These are phyloP conservation scores for Leccinum pachyderme DNA, from an alignment of 1,284 basidiomycete species.

Conservation along the genomic window DNA sequence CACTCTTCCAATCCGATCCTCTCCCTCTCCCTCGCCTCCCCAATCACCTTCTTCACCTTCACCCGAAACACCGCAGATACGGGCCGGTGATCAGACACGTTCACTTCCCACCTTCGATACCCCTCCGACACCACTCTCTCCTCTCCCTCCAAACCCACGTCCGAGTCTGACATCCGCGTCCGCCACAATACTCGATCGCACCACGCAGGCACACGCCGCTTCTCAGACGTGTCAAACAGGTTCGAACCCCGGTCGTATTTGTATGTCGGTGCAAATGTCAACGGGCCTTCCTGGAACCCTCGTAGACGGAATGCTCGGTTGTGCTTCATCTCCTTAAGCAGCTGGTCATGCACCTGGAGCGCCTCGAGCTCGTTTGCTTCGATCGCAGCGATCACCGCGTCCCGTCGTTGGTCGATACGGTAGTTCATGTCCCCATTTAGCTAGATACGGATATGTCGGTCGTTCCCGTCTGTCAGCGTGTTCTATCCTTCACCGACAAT, in stretches of 20 bases:
- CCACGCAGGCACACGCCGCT: slow-evolving; percentile 90
- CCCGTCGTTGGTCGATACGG: slow-evolving; percentile 88
- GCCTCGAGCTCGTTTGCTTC: slow-evolving; percentile 60
- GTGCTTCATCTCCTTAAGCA: slow-evolving; percentile 81
- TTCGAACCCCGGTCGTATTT: slow-evolving; percentile 85
- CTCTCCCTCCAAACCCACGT: slow-evolving; percentile 20
- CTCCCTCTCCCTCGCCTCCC: slow-evolving; percentile 53
- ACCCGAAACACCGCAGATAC: slow-evolving; percentile 78
- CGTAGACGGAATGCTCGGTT: slow-evolving; percentile 88
- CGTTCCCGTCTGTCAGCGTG: neutral
- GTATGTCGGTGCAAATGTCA: slow-evolving; percentile 89
- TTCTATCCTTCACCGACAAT: neutral
- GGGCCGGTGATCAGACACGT: slow-evolving; percentile 85
- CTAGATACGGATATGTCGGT: slow-evolving; percentile 34
- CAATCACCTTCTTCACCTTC: slow-evolving; percentile 69
- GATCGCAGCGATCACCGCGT: slow-evolving; percentile 73
- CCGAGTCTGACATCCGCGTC: slow-evolving; percentile 27
- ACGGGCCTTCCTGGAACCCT: slow-evolving; percentile 78
- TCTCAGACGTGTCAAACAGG: slow-evolving; percentile 87
- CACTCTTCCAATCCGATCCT: slow-evolving; percentile 51
- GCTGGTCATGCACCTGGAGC: slow-evolving; percentile 83
- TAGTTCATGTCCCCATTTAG: slow-evolving; percentile 88
- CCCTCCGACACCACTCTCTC: slow-evolving; percentile 61
- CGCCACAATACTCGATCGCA: slow-evolving; percentile 93
- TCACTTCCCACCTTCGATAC: slow-evolving; percentile 79